phyloP scores from a whole-genome alignment of 805 yeast genomes.

The Gaillardinia entomophila region DNA sequence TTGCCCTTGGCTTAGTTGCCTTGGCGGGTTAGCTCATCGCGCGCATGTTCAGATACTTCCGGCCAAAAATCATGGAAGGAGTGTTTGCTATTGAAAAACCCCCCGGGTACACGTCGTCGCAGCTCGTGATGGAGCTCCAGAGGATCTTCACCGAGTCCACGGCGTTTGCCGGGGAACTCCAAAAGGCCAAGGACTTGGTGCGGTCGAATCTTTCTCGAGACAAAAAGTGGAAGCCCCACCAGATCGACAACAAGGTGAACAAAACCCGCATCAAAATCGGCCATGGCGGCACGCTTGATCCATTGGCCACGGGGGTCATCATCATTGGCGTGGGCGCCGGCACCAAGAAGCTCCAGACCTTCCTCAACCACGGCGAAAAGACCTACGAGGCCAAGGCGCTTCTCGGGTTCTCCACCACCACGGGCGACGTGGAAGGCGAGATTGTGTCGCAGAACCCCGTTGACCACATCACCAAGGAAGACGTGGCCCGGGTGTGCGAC shows the following conservation, averaged over 20 bases:
- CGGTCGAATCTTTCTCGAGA: constrained; percentile 32
- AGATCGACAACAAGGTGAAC: constrained; percentile 47
- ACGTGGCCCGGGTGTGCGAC: constrained; percentile 42
- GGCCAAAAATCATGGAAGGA: constrained; percentile 63
- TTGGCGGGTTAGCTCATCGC: neutral
- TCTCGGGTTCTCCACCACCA: constrained; percentile 85
- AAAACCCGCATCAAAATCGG: constrained; percentile 79
- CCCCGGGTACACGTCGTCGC: constrained; percentile 73
- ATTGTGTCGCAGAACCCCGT: constrained; percentile 54
- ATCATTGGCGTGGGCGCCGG: constrained; percentile 92
- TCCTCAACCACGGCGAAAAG: constrained; percentile 69
- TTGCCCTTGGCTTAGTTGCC: neutral
- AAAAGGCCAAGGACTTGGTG: constrained; percentile 43
- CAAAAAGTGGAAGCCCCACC: constrained; percentile 37
- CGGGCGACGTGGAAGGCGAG: constrained; percentile 91
- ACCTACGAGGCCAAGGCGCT: constrained; percentile 80
- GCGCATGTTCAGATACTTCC: constrained; percentile 9
- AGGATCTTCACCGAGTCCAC: constrained; percentile 53
- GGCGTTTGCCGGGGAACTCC: constrained; percentile 50
- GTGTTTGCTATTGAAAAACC: constrained; percentile 91
- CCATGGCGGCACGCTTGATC: constrained; percentile 97
- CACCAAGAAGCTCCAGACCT: constrained; percentile 72
- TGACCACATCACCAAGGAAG: constrained; percentile 50
- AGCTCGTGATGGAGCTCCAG: constrained; percentile 65
- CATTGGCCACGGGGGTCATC: constrained; percentile 89